Evolutionary conservation across 441 rosid genomes (phyloP).

Genomic region (Flueggea neowawraea): DNA sequence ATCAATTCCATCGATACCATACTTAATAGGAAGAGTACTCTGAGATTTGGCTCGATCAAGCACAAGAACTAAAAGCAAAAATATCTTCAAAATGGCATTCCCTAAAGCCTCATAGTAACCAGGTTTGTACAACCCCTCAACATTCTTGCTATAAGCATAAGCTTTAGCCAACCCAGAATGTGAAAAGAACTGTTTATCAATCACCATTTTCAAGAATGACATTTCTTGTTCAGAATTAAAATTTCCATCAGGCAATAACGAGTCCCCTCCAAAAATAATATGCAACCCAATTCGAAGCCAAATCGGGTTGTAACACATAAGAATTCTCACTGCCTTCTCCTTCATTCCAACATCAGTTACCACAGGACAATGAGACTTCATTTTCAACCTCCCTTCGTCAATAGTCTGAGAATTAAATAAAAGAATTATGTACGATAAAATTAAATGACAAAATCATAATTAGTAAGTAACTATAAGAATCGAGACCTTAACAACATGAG

Average conservation of each 20-base stretch:
- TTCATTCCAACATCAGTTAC: slow-evolving; percentile 89
- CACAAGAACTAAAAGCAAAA: slow-evolving; percentile 71
- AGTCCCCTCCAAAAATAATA: slow-evolving; percentile 80
- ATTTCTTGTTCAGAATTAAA: slow-evolving; percentile 47
- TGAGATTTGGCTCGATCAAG: slow-evolving; percentile 84
- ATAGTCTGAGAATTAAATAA: slow-evolving; percentile 52
- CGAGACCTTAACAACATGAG: slow-evolving; percentile 61
- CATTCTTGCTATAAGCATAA: slow-evolving; percentile 90
- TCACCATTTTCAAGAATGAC: slow-evolving; percentile 69
- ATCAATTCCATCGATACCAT: slow-evolving; percentile 91
- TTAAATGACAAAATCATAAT: background rate
- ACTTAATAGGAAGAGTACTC: slow-evolving; percentile 68
- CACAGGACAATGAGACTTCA: slow-evolving; percentile 86
- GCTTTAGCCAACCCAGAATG: slow-evolving; percentile 72
- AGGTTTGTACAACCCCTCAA: slow-evolving; percentile 89
- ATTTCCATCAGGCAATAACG: slow-evolving; percentile 56
- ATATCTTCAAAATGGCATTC: slow-evolving; percentile 74
- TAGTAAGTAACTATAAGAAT: background rate
- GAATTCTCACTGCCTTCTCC: slow-evolving; percentile 58
- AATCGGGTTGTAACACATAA: slow-evolving; percentile 69
- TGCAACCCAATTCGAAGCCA: slow-evolving; percentile 89
- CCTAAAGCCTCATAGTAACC: slow-evolving; percentile 93
- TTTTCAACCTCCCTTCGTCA: slow-evolving; percentile 86
- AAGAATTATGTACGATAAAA: background rate
- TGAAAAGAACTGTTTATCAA: slow-evolving; percentile 73